phyloP scores from a whole-genome alignment of 1,284 basidiomycete genomes.

The Gomphus bonarii region DNA sequence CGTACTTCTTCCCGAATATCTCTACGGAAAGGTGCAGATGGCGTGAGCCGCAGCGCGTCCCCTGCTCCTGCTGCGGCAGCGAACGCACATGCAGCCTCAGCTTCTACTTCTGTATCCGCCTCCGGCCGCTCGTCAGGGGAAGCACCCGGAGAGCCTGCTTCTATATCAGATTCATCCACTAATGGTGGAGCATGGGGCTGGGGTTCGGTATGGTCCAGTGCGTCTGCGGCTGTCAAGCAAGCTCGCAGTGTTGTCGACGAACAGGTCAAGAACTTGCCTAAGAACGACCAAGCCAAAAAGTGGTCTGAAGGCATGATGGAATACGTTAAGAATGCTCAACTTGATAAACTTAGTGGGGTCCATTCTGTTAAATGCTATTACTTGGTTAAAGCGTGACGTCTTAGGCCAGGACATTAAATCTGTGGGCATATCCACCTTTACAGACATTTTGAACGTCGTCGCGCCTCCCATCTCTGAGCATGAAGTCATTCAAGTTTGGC shows the following conservation, averaged over 20 bases:
- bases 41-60: conserved; percentile 42
- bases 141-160: conserved; percentile 16
- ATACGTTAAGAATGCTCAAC: conserved; percentile 62
- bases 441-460: conserved; percentile 89
- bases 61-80: conserved; percentile 16
- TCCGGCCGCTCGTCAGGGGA: conserved; percentile 20
- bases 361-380: not conserved
- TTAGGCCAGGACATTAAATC: conserved; percentile 80
- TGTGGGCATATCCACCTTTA: conserved; percentile 78
- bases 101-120: conserved; percentile 13
- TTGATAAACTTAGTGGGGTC: conserved; percentile 67
- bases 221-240: conserved; percentile 79
- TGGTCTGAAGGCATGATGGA: conserved; percentile 49
- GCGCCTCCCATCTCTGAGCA: conserved; percentile 97
- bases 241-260: conserved; percentile 85
- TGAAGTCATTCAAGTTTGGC: conserved; percentile 93
- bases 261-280: conserved; percentile 74
- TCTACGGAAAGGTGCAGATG: conserved; percentile 65
- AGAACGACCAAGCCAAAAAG: conserved; percentile 73
- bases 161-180: conserved; percentile 20
- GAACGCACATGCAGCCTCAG: not conserved
- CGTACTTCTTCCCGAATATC: conserved; percentile 18
- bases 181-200: conserved; percentile 45
- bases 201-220: conserved; percentile 74
- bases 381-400: not conserved